Base-by-base conservation (phyloP, 192 early-diverging fungal species). In the Coemansia javaensis region DNA sequence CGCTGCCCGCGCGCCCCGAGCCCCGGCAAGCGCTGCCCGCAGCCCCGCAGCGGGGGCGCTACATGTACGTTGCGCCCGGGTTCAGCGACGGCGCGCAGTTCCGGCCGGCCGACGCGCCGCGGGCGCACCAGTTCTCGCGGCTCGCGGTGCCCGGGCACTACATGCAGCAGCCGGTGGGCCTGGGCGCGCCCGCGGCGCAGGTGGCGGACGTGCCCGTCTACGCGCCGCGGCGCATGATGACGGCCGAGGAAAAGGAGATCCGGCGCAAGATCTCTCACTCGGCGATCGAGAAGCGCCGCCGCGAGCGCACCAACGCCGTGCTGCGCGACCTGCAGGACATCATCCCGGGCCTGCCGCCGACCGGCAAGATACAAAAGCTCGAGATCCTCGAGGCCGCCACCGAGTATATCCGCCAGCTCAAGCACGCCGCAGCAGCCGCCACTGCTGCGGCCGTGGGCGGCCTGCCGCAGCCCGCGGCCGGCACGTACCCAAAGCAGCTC, bases 301-400 rank as follows among this genome's bases (percentile, higher is more conserved):
- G 91, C 31, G 91, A 94, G 55, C 80, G 87, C 13, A 94, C 90
- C 59, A 94, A 94, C 52, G 81, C 86, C 38, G 88, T 89, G 63
- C 87, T 94, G 24, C 54, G 83, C 33, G 81, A 87, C 40, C 75
- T 94, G 22, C 88, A 88, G 55, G 56, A 75, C 34, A 70, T 94
- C 13, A 84, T 94, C 6, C 91, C 91, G 1, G 58, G 70, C 2
- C 55, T 74, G 28, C 53, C 57, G 21, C 62, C 62, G 39, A 56
- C 63, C 4, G 70, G 63, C 13, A 66, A 63, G 38, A 66, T 74
- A n/a, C 70, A 74, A 57, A 74, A 74, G 45, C 62, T 74, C 9
- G 70, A 74, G 44, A 66, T 74, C 28, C 59, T 74, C 3, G 70
- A 74, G 31, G 64, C 63, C n/a, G 64, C 70, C 10, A 63, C 70